Percentiles rank a stretch among this genome's conserved stretches.
These are phyloP conservation scores for Aspergillus terreus DNA, from an alignment of 2,329 filamentous ascomycete species.

Conservation along the genomic window DNA sequence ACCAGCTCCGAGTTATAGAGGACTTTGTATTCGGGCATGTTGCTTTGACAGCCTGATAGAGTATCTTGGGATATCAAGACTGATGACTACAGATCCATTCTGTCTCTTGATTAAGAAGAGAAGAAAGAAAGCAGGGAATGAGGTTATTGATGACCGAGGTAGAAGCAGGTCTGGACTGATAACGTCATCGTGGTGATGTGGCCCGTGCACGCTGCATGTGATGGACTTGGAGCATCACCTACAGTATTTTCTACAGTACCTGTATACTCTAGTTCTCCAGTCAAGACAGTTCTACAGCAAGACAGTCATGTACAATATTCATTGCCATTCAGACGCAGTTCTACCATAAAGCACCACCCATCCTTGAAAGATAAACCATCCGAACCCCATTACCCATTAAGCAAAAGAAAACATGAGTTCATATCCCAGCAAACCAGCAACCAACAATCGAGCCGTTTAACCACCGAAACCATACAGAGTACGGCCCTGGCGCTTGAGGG, in stretches of 20 bases:
- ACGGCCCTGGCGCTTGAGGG: constrained; percentile 62
- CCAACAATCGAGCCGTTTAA: constrained; percentile 46
- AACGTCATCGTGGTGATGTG: constrained; percentile 10
- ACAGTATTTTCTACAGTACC: too few relatives aligned
- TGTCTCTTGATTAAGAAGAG: too few relatives aligned
- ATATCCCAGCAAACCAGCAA: constrained; percentile 12
- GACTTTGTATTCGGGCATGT: constrained; percentile 9
- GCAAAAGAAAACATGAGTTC: constrained; percentile 13
- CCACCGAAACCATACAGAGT: constrained; percentile 86
- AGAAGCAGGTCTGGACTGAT: background rate
- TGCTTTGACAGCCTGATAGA: background rate
- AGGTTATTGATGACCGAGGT: constrained; percentile 4
- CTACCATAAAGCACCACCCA: too few relatives aligned
- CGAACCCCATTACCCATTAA: constrained; percentile 14
- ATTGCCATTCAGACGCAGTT: too few relatives aligned
- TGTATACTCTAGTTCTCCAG: too few relatives aligned
- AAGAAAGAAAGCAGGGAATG: too few relatives aligned
- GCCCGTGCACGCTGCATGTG: constrained; percentile 9
- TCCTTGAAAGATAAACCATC: background rate
- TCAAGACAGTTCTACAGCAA: too few relatives aligned
- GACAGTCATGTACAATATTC: too few relatives aligned
- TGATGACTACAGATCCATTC: too few relatives aligned
- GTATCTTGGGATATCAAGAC: too few relatives aligned
- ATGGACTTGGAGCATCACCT: background rate
- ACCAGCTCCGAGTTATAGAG: constrained; percentile 12